Conservation (phyloP, 2,329 filamentous ascomycete species). For the Blastomyces parvus region DNA sequence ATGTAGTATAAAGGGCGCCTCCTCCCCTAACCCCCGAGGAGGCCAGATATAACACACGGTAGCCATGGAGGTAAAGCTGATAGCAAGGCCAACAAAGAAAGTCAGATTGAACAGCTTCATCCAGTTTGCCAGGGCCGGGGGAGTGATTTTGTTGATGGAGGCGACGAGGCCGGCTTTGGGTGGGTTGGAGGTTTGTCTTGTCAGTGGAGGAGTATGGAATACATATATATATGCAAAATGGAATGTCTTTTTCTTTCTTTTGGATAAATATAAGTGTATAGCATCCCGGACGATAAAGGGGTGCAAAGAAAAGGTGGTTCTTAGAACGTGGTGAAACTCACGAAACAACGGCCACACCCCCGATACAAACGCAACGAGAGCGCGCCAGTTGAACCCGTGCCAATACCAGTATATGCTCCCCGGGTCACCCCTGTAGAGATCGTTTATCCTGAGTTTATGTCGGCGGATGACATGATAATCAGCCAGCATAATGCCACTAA, state of each 20-base stretch:
- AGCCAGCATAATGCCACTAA: constrained; percentile 34
- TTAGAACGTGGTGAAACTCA: constrained; percentile 1
- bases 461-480: constrained; percentile 39
- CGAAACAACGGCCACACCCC: constrained; percentile 9
- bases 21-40: constrained; percentile 16
- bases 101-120: constrained; percentile 20
- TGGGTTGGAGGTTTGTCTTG: not conserved
- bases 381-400: constrained; percentile 21
- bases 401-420: constrained; percentile 22
- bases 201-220: not conserved
- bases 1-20: constrained; percentile 15
- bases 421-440: constrained; percentile 33
- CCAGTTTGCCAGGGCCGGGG: constrained; percentile 15
- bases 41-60: constrained; percentile 16
- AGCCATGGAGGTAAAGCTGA: constrained; percentile 17
- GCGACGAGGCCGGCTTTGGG: constrained; percentile 18
- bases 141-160: constrained; percentile 15
- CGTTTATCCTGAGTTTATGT: constrained; percentile 33
- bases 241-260: not conserved
- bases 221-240: not conserved
- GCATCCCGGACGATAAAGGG: not conserved
- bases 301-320: too few species aligned
- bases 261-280: not conserved
- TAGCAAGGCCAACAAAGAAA: constrained; percentile 19
- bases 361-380: constrained; percentile 13